A percentile compares a stretch with the other conserved stretches of the same genome.
Conservation (phyloP, 805 yeast genomes). For the Pichia paraexigua region DNA sequence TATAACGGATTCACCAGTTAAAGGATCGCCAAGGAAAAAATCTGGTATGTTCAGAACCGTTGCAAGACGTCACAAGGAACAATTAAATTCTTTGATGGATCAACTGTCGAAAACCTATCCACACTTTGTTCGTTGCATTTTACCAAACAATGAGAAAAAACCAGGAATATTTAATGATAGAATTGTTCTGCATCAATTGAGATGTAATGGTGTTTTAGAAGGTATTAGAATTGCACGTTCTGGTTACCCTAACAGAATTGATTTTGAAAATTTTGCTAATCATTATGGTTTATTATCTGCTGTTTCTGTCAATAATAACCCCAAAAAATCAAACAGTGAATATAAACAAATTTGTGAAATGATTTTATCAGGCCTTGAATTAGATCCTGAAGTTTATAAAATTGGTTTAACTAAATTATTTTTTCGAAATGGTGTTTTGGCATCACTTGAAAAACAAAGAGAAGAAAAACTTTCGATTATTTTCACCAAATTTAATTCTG, state of each 20-base stretch:
- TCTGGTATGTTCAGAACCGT: slow-evolving; percentile 59
- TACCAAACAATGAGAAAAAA: slow-evolving; percentile 74
- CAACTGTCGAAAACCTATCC: slow-evolving; percentile 81
- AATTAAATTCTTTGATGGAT: slow-evolving; percentile 59
- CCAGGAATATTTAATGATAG: slow-evolving; percentile 65
- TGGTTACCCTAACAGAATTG: slow-evolving; percentile 91
- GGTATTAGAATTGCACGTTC: slow-evolving; percentile 96
- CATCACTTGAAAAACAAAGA: slow-evolving; percentile 68
- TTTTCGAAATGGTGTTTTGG: slow-evolving; percentile 70
- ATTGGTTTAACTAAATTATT: slow-evolving; percentile 68
- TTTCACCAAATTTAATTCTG: slow-evolving; percentile 55
- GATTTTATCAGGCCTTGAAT: slow-evolving; percentile 51
- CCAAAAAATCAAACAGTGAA: slow-evolving; percentile 27
- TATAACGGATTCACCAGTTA: slow-evolving; percentile 25
- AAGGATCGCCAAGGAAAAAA: slow-evolving; percentile 15
- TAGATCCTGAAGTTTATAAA: slow-evolving; percentile 54
- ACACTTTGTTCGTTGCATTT: slow-evolving; percentile 91
- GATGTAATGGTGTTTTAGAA: slow-evolving; percentile 97
- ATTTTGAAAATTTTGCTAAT: slow-evolving; percentile 68
- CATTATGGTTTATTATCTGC: slow-evolving; percentile 61
- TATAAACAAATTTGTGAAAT: slow-evolving; percentile 63
- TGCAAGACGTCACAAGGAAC: slow-evolving; percentile 84
- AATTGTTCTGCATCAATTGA: slow-evolving; percentile 76
- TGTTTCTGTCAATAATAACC: slow-evolving; percentile 1
- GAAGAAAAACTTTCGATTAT: slow-evolving; percentile 53